Evolutionary conservation across 2,329 filamentous ascomycete species (phyloP).

Genomic region (Penicillium verrucosum): DNA sequence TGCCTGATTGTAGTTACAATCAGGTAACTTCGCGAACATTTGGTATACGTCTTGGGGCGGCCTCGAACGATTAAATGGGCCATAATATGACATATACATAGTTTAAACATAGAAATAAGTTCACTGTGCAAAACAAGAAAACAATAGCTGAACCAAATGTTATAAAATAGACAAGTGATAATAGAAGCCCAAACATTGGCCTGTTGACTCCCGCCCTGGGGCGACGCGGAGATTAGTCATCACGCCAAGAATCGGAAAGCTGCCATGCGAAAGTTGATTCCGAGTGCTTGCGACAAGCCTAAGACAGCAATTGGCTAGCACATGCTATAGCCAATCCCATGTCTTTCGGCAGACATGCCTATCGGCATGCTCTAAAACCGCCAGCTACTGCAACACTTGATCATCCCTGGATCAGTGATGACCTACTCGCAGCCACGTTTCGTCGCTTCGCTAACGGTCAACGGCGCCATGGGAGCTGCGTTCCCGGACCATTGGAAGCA

Average conservation of each 20-base stretch:
- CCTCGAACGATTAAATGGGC: not conserved
- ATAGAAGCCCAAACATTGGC: slow-evolving; percentile 11
- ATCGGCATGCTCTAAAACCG: slow-evolving; percentile 36
- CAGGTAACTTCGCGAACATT: not conserved
- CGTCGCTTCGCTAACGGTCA: slow-evolving; percentile 45
- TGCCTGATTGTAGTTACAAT: too few relatives aligned
- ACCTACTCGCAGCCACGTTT: slow-evolving; percentile 47
- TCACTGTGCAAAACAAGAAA: not conserved
- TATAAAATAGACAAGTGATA: not conserved
- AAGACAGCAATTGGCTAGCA: slow-evolving; percentile 23
- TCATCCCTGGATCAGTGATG: slow-evolving; percentile 48
- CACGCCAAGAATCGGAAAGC: slow-evolving; percentile 18
- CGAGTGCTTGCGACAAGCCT: slow-evolving; percentile 1
- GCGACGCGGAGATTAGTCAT: slow-evolving; percentile 22
- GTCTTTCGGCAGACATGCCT: slow-evolving; percentile 45
- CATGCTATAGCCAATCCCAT: slow-evolving; percentile 30
- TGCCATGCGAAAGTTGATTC: slow-evolving; percentile 15
- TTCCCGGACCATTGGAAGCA: slow-evolving; percentile 62
- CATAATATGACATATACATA: not conserved
- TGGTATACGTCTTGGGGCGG: not conserved
- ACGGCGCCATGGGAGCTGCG: slow-evolving; percentile 57
- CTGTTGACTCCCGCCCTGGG: not conserved
- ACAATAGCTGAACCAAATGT: not conserved
- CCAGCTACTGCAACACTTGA: slow-evolving; percentile 29
- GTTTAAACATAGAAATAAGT: not conserved